phyloP scores from a whole-genome alignment of 2,329 filamentous ascomycete genomes.

The Didymosphaeria variabile region DNA sequence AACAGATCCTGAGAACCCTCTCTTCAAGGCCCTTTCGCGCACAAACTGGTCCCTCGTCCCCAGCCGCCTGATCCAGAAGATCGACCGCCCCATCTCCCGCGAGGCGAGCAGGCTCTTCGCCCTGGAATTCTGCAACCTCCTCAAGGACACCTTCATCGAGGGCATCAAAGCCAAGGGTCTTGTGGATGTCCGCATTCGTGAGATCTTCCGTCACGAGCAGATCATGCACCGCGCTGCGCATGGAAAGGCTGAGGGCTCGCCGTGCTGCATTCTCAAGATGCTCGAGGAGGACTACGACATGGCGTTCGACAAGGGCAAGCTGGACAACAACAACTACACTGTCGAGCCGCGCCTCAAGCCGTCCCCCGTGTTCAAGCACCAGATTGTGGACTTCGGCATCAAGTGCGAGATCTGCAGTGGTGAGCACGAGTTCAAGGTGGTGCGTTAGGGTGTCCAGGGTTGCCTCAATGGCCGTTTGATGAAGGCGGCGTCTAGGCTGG shows the following conservation, averaged over 20 bases:
- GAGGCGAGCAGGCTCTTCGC: neutral
- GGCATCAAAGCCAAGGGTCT: neutral
- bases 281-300: conserved; percentile 6
- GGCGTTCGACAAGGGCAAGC: neutral
- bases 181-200: neutral
- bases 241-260: neutral
- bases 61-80: neutral
- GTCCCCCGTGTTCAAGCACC: neutral
- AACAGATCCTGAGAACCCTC: neutral
- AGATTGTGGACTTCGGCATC: conserved; percentile 3
- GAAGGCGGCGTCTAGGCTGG: neutral
- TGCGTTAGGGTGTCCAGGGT: neutral
- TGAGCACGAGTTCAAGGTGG: neutral
- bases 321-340: neutral
- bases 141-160: neutral
- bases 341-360: neutral
- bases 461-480: neutral
- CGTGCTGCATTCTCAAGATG: conserved; percentile 8
- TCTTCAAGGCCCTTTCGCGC: neutral
- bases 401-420: neutral
- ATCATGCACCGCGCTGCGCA: neutral
- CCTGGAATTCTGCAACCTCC: neutral
- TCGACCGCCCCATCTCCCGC: neutral
- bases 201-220: conserved; percentile 1
- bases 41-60: conserved; percentile 2